Evolutionary conservation across 2,329 filamentous ascomycete genomes (phyloP).

Genomic region (Pseudocercospora pini-densiflorae): DNA sequence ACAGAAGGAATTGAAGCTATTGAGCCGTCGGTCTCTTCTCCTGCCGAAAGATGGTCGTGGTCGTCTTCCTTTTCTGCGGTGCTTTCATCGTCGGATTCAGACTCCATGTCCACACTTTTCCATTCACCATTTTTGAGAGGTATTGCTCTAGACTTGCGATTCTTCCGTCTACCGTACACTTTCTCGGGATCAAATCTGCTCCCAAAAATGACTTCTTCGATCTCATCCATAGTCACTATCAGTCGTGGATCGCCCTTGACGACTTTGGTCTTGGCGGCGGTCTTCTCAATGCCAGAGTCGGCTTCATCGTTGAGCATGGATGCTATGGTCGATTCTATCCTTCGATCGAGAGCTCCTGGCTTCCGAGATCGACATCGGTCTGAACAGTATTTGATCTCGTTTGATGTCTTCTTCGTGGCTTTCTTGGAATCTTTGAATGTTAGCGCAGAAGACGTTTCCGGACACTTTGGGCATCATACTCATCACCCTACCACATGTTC

Average conservation of each 20-base stretch:
- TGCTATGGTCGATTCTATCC: constrained; percentile 58
- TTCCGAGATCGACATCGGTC: constrained; percentile 58
- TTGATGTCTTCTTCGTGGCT: constrained; percentile 36
- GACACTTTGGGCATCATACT: constrained; percentile 36
- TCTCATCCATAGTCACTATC: constrained; percentile 55
- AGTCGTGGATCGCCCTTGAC: constrained; percentile 54
- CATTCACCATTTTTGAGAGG: constrained; percentile 45
- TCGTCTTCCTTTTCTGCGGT: constrained; percentile 19
- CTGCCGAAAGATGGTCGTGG: constrained; percentile 13
- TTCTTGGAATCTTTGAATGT: constrained; percentile 25
- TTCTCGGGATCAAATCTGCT: constrained; percentile 51
- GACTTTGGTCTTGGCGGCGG: constrained; percentile 38
- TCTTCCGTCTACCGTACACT: constrained; percentile 51
- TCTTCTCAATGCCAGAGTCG: constrained; percentile 40
- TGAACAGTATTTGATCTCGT: constrained; percentile 61
- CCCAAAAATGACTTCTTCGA: constrained; percentile 58
- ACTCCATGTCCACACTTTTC: constrained; percentile 51
- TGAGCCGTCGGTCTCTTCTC: constrained; percentile 19
- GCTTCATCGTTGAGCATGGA: constrained; percentile 44
- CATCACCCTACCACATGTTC: constrained; percentile 62
- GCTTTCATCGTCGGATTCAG: constrained; percentile 11
- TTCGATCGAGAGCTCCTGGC: constrained; percentile 47
- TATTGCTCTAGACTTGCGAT: constrained; percentile 49
- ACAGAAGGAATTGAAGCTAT: constrained; percentile 10
- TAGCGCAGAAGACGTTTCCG: not conserved